These are phyloP conservation scores for Phaeosphaeriaceae sp. DNA, from an alignment of 2,329 filamentous ascomycete species.

Conservation along the genomic window DNA sequence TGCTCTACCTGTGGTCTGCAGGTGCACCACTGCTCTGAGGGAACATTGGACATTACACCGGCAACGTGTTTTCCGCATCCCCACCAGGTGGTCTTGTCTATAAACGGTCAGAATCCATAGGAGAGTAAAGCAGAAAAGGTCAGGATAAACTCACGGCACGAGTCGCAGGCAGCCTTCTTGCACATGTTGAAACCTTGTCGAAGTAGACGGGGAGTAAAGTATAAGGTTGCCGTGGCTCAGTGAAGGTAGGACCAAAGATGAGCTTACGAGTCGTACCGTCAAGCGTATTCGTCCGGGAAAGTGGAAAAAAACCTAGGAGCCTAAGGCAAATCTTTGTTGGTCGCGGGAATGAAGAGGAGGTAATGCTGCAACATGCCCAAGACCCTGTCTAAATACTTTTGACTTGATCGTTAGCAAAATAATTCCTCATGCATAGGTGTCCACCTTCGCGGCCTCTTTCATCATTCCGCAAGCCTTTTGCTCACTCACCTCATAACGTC, in stretches of 20 bases:
- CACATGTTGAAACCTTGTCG: slow-evolving; percentile 60
- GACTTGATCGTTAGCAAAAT: too few relatives aligned
- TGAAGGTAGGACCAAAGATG: too few relatives aligned
- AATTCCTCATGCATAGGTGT: neutral
- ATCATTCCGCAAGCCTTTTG: neutral
- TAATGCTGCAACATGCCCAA: too few relatives aligned
- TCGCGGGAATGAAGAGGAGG: too few relatives aligned
- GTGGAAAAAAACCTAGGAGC: too few relatives aligned
- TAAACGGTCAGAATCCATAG: neutral
- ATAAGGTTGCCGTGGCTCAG: too few relatives aligned
- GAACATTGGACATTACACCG: slow-evolving; percentile 66
- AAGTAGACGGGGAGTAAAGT: neutral
- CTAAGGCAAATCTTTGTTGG: too few relatives aligned
- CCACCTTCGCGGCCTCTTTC: neutral
- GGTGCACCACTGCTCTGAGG: slow-evolving; percentile 66
- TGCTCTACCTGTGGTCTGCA: slow-evolving; percentile 69
- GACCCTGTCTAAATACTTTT: too few relatives aligned
- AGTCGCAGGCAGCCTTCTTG: slow-evolving; percentile 66
- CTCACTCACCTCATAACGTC: slow-evolving; percentile 5
- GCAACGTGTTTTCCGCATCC: slow-evolving; percentile 69
- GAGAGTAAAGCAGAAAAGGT: neutral
- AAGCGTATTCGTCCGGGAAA: neutral
- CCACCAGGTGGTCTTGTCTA: slow-evolving; percentile 67
- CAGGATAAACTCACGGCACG: slow-evolving; percentile 62
- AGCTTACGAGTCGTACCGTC: too few relatives aligned